A percentile compares a stretch with the other conserved stretches of the same genome.
These are phyloP conservation scores for peach (Prunus persica) DNA, from an alignment of 306 rosid genomes.

Conservation along the genomic window Prunus_persica_NCBIv2 NC_034015.1:9631501-9632000, in stretches of 20 bases:
- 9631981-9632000: conserved; percentile 93
- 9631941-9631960: background rate
- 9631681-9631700: conserved; percentile 97
- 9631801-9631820: background rate
- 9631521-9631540: no score
- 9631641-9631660: conserved; percentile 22
- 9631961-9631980: conserved; percentile 36
- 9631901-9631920: background rate
- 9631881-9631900: background rate
- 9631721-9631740: conserved; percentile 93
- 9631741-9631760: background rate
- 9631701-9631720: conserved; percentile 76
- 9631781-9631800: background rate
- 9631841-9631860: background rate
- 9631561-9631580: background rate
- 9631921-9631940: background rate
- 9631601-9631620: background rate
- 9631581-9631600: background rate
- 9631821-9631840: background rate
- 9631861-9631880: background rate
- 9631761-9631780: background rate
- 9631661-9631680: conserved; percentile 80
- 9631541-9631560: no score
- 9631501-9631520: no score
- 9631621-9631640: background rate